phyloP scores from a whole-genome alignment of 805 yeast species.

The Metschnikowia koreensis region DNA sequence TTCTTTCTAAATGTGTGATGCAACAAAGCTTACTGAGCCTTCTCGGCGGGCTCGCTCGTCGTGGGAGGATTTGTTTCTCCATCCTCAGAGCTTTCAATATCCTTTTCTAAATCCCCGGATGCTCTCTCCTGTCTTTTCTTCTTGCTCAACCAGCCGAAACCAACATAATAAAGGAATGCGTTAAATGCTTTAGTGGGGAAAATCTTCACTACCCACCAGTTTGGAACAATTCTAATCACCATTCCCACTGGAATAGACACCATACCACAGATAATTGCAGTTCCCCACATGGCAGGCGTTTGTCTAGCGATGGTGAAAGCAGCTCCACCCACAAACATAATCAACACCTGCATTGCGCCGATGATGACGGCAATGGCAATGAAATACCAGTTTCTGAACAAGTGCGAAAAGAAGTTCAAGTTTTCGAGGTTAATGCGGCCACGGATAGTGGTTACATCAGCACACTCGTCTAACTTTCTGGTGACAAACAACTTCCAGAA shows the following conservation, averaged over 20 bases:
- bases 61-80: background rate
- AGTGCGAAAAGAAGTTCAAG: slow-evolving; percentile 78
- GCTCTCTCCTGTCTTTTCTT: slow-evolving; percentile 22
- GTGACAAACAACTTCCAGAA: slow-evolving; percentile 90
- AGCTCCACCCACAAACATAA: slow-evolving; percentile 96
- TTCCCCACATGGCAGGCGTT: slow-evolving; percentile 86
- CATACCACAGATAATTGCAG: slow-evolving; percentile 79
- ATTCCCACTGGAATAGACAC: slow-evolving; percentile 78
- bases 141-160: slow-evolving; percentile 35
- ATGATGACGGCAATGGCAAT: slow-evolving; percentile 68
- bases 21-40: slow-evolving; percentile 1
- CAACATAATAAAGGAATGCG: slow-evolving; percentile 33
- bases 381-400: slow-evolving; percentile 82
- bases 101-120: slow-evolving; percentile 19
- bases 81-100: slow-evolving; percentile 6
- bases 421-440: slow-evolving; percentile 62
- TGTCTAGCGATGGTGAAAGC: slow-evolving; percentile 83
- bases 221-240: slow-evolving; percentile 78
- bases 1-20: slow-evolving; percentile 1
- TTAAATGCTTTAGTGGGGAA: slow-evolving; percentile 64
- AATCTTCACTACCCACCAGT: slow-evolving; percentile 59
- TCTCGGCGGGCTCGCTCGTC: background rate
- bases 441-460: slow-evolving; percentile 54
- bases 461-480: slow-evolving; percentile 86
- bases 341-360: slow-evolving; percentile 79